Evolutionary conservation across 345 rosid species (phyloP), one percentile per base, ranked within the genome.

Genomic region (Gossypium ekmanianum): DNA sequence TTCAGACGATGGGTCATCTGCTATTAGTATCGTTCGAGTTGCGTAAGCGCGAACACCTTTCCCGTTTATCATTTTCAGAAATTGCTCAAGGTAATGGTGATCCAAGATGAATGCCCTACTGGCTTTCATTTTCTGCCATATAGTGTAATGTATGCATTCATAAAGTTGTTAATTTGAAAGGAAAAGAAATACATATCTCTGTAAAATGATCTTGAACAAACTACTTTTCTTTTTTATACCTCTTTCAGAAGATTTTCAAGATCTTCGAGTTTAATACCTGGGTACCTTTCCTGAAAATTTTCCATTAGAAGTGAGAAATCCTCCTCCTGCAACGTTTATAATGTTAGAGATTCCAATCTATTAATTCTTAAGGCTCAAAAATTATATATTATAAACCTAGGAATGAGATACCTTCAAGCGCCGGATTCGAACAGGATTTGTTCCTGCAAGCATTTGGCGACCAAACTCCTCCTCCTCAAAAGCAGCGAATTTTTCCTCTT

Each of bases 361-460:
- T 51, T 2, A 51, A 51, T 52, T 17, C 57, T 7, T n/a, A 14
- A 5, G 41, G 57, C 18, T 52, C 7, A 16, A 16, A 11, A 3
- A 48, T 48, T 48, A 34, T 34, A 5, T 34, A 34, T 34, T 10
- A 2, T 11, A 48, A 10, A 48, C 13, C 12, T 48, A 16, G 16
- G 16, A 4, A 24, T 11, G 39, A 24, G 16, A 61, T 14, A 87
- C 94, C 90, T 77, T 73, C 68, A 90, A 74, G 61, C 59, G 6
- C 12, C 63, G 81, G 73, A 90, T 84, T 76, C 85, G 66, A 58
- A 85, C 56, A 67, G 92, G 92, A 79, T 90, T 88, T 14, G 71
- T 80, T 79, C 94, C 94, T 57, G 94, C 92, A 61, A 88, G 82
- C 89, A 88, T 84, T 74, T 90, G 92, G 24, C 68, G 88, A 14